Base-by-base conservation (phyloP, 192 early-diverging fungal genomes). In the Coemansia sp. region DNA sequence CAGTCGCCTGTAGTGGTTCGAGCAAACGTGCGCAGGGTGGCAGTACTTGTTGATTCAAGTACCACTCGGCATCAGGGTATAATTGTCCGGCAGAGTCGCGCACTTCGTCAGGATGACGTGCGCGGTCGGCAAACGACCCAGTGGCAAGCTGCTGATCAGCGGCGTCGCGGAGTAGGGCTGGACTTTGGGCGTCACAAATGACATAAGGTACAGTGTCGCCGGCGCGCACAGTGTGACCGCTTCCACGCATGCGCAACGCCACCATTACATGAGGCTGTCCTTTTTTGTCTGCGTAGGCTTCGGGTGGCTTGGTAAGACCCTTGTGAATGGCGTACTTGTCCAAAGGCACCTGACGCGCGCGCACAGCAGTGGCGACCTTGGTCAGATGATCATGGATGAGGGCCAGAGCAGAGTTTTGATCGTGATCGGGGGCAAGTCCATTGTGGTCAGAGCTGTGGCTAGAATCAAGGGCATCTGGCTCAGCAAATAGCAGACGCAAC, bases 161-260 rank as follows among this genome's bases (percentile, higher is more conserved):
- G 22, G 51, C 29, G n/a, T 30, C 10, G 2, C 19, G n/a, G 2
- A 33, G 54, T 5, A 68, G 29, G 20, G 30, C 52, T 17, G 65
- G 68, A 53, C 69, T 70, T 57, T 75, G 58, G 14, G 81, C 81
- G 51, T 79, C 76, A 72, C 93, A 93, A 30, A 99, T 93, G 3
- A 98, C 86, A 70, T 95, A 99, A 3, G 94, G 94, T 8, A 99
- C 85, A 0, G 93, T 94, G 65, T 98, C 96, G n/a, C 96, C 97
- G 1, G 86, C 71, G 14, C 89, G 82, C 6, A 90, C 85, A 9
- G 78, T 78, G 11, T 77, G 56, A 29, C 94, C 95, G 42, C 81
- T 78, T n/a, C 82, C 71, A 61, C 88, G 89, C 86, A 95, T 82
- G 6, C 86, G 72, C 9, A 95, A 78, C 5, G 97, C 97, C 3